Evolutionary conservation across 176 grass and related monocot genomes (phyloP), one percentile per base, ranked within the genome.

Genomic region (Phoenix dactylifera): DNA sequence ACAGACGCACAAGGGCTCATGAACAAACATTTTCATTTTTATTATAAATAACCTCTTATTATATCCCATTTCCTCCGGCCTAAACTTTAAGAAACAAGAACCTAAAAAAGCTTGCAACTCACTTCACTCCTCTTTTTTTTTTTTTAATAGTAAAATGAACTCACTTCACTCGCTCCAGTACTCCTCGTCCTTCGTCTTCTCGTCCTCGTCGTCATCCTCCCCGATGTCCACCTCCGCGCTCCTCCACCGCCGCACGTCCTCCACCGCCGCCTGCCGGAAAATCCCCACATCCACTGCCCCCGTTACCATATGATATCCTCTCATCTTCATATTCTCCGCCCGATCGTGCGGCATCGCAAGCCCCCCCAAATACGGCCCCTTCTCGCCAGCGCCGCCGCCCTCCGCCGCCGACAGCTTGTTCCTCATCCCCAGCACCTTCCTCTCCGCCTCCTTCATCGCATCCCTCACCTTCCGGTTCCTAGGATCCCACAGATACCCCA

Each of bases 301-400:
- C 1, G 92, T 35, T 53, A 97, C 92, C 92, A 91, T 90, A 72
- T 97, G 78, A 67, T 91, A 97, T 0, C 92, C 92, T 72, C 87
- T 88, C 52, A 68, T 72, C 63, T 97, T 97, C 60, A 97, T 65
- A 73, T 87, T 79, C 69, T 91, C 87, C 1, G 92, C 52, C 0
- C 81, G 81, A 26, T 97, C 92, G 55, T 91, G 65, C 49, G 81
- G 84, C 87, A 91, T 91, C 0, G 92, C 83, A 29, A 96, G 90
- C 12, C 92, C 92, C 4, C 86, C 83, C 66, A 96, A 39, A 49
- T 82, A 90, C 28, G 77, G 25, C 1, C 65, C 65, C 1, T 18
- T 52, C 35, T 44, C 28, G 26, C 3, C 26, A 0, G 54, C 52
- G 7, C 30, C 53, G 10, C 29, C 67, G 18, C 82, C 35, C 49